A percentile compares a stretch with the other conserved stretches of the same genome.
These are phyloP conservation scores for Plasmodium gaboni DNA, from an alignment of 169 alveolate genomes.

Conservation along the genomic window DNA sequence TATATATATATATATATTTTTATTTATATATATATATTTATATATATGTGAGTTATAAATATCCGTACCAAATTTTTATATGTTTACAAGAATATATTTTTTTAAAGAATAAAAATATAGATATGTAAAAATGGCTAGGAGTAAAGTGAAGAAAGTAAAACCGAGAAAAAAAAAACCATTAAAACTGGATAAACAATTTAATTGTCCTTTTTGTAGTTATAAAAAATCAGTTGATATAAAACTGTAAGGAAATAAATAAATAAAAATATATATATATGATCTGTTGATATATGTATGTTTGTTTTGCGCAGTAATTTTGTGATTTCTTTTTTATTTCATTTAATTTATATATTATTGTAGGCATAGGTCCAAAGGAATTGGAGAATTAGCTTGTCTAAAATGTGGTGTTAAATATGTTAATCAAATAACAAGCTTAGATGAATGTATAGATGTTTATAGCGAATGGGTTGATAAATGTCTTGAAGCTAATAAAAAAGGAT, in stretches of 20 bases:
- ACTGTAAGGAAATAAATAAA: constrained; percentile 80
- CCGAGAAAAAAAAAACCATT: constrained; percentile 83
- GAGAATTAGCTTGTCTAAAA: constrained; percentile 88
- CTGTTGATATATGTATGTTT: neutral
- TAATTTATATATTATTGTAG: constrained; percentile 6
- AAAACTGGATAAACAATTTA: constrained; percentile 94
- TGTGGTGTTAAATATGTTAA: constrained; percentile 90
- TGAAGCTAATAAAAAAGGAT: constrained; percentile 80
- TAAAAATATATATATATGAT: neutral
- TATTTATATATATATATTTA: no score
- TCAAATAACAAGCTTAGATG: constrained; percentile 87
- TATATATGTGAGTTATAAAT: no score
- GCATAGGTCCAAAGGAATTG: constrained; percentile 76
- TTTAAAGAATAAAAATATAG: neutral
- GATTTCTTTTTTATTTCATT: neutral
- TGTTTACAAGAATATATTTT: no score
- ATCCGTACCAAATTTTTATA: no score
- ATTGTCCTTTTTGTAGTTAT: constrained; percentile 96
- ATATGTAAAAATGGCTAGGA: constrained; percentile 85
- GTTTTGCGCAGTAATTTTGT: neutral
- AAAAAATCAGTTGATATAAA: constrained; percentile 92
- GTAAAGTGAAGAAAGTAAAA: constrained; percentile 84
- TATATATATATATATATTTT: no score
- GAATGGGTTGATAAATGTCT: constrained; percentile 93
- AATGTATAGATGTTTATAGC: constrained; percentile 92